phyloP scores from a whole-genome alignment of 306 rosid species.

The Sophora flavescens region DNA sequence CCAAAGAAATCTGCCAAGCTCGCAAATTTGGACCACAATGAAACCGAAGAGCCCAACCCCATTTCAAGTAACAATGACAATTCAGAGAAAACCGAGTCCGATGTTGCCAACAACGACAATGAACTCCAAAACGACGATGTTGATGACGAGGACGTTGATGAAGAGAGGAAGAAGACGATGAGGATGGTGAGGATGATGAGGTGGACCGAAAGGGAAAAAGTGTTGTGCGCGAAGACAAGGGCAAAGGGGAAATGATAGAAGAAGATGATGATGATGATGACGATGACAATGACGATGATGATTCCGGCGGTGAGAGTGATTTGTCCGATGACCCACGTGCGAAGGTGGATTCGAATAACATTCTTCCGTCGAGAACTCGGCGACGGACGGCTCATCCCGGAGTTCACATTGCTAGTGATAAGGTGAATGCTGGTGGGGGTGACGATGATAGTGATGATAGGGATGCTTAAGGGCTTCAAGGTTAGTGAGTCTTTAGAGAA shows the following conservation, averaged over 20 bases:
- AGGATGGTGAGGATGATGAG: no score
- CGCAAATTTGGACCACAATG: conserved; percentile 37
- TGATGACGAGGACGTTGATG: no score
- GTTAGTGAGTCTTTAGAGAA: conserved; percentile 54
- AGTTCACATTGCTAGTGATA: conserved; percentile 69
- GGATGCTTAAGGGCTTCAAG: conserved; percentile 60
- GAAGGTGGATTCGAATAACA: conserved; percentile 92
- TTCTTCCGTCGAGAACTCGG: conserved; percentile 92
- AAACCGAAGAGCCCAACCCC: conserved; percentile 16
- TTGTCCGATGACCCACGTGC: conserved; percentile 87
- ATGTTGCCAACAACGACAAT: no score
- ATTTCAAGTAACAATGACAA: no score
- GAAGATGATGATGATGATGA: conserved; percentile 53
- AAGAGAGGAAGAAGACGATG: no score
- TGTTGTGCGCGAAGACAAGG: no score
- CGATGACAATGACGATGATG: conserved; percentile 45
- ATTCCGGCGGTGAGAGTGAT: conserved; percentile 72
- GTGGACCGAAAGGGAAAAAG: no score
- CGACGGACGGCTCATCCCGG: conserved; percentile 70
- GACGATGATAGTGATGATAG: conserved; percentile 56
- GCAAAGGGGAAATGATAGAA: conserved; percentile 66
- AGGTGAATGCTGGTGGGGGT: no score
- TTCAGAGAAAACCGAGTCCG: no score
- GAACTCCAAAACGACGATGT: no score
- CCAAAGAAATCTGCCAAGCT: conserved; percentile 65